Evolutionary conservation across 768 basidiomycete species (phyloP).

Genomic region (Butyriboletus loyo): DNA sequence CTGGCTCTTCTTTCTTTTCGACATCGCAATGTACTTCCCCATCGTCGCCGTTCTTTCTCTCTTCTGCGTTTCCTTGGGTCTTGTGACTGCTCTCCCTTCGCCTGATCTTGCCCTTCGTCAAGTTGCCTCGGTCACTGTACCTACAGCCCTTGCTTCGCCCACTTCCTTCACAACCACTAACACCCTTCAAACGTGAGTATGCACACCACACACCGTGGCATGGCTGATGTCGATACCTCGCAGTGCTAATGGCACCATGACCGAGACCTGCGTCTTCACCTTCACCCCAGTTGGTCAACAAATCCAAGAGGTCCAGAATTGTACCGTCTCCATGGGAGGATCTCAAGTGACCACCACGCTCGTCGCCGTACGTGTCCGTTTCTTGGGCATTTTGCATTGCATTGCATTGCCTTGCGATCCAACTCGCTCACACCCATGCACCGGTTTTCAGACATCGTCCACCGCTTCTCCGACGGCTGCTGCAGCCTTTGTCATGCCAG

Average conservation of each 20-base stretch:
- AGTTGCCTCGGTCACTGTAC: conserved; percentile 14
- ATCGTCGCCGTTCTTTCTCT: conserved; percentile 23
- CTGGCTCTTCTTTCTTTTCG: conserved; percentile 36
- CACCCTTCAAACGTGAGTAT: conserved; percentile 41
- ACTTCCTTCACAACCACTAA: conserved; percentile 36
- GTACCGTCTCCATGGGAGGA: conserved; percentile 38
- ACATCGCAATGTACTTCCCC: conserved; percentile 22
- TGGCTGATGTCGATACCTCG: background rate
- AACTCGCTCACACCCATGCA: background rate
- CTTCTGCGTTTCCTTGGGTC: conserved; percentile 19
- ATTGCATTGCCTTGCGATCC: background rate
- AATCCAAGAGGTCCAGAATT: conserved; percentile 52
- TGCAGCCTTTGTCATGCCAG: conserved; percentile 60
- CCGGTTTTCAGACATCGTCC: conserved; percentile 21
- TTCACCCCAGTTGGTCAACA: conserved; percentile 54
- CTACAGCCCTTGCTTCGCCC: conserved; percentile 28
- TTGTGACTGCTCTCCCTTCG: conserved; percentile 30
- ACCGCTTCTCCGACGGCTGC: conserved; percentile 26
- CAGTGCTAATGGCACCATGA: conserved; percentile 50
- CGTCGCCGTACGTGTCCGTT: conserved; percentile 7
- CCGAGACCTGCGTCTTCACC: conserved; percentile 56
- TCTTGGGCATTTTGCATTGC: too few relatives aligned
- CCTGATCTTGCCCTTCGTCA: conserved; percentile 18
- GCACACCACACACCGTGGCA: too few relatives aligned
- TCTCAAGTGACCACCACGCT: conserved; percentile 11